Evolutionary conservation across 2,329 filamentous ascomycete species (phyloP), one percentile per base, ranked within the genome.

Genomic region (Neospermospora avenae): DNA sequence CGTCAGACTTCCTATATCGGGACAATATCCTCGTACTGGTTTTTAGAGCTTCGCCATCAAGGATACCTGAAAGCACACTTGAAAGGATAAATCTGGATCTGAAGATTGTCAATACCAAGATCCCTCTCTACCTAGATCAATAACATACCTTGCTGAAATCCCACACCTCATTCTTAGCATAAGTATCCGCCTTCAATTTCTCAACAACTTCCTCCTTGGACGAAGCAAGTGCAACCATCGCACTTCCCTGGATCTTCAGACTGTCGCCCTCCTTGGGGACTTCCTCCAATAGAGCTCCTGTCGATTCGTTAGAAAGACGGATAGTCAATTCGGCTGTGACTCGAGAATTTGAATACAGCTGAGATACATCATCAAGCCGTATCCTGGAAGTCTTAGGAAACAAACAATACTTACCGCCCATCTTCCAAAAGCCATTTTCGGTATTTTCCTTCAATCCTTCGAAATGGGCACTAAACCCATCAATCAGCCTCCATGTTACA

Each of bases 131-230:
- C 31, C 35, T 42, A 18, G 16, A 13, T 41, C n/a, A 14, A 41
- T 24, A 46, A 62, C 67, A 57, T 57, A 84, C 84, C 68, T 89
- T 89, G 37, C 86, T 82, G 60, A 89, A 71, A 77, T 96, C 90
- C 92, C 92, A 96, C 8, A 96, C 91, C 0, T 86, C 90, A 45
- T 75, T 80, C 62, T 76, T 80, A 10, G 81, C 78, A 75, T 96
- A 96, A 10, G 92, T 77, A 76, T 96, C 92, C 52, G 83, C 80
- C 73, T 82, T 83, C 49, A 96, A 73, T 55, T 82, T 71, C 67
- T 88, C 81, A 42, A 87, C 72, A 2, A 90, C 84, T 72, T 91
- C 88, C 65, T 92, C 88, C 68, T 82, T 84, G 8, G 81, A 86
- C 63, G 84, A 81, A 7, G 89, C 91, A 31, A 83, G 74, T 41